Conservation (phyloP, 371 early-diverging fungal genomes). For the Umbelopsis sp. region DNA sequence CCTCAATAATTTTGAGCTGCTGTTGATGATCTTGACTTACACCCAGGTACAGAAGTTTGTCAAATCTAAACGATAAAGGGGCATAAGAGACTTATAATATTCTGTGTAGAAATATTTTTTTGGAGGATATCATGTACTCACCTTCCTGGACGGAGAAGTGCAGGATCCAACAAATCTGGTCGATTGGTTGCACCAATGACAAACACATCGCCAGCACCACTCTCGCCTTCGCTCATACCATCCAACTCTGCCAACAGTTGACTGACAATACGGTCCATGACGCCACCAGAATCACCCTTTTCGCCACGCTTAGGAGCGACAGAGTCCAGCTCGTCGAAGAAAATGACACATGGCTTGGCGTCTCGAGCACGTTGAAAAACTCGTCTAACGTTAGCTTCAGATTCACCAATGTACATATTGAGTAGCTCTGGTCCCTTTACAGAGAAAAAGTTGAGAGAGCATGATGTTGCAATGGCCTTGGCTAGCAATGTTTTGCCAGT, state of each 20-base stretch:
- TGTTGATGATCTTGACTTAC: slow-evolving; percentile 85
- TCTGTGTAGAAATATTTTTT: too few relatives aligned
- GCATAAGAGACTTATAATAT: background rate
- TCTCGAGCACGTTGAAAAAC: slow-evolving; percentile 99
- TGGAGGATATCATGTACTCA: slow-evolving; percentile 18
- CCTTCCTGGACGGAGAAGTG: slow-evolving; percentile 87
- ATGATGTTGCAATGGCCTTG: slow-evolving; percentile 99
- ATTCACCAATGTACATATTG: slow-evolving; percentile 96
- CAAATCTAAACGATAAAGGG: slow-evolving; percentile 67
- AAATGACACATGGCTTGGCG: slow-evolving; percentile 98
- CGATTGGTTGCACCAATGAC: slow-evolving; percentile 99
- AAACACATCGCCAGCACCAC: slow-evolving; percentile 89
- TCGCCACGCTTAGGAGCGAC: slow-evolving; percentile 97
- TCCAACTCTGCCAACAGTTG: slow-evolving; percentile 96
- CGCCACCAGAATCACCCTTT: slow-evolving; percentile 97
- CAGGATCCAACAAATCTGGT: slow-evolving; percentile 98
- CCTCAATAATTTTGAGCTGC: slow-evolving; percentile 87
- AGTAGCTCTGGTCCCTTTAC: slow-evolving; percentile 91
- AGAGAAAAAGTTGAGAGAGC: slow-evolving; percentile 96
- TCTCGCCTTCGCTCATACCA: slow-evolving; percentile 74
- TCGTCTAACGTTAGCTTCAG: slow-evolving; percentile 95
- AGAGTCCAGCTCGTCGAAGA: slow-evolving; percentile 99
- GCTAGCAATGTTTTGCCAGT: slow-evolving; percentile 99
- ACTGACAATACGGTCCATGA: slow-evolving; percentile 97
- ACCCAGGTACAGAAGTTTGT: slow-evolving; percentile 94